Percentiles rank a stretch among this genome's conserved stretches.
Conservation (phyloP, 768 basidiomycete species). For the Lepiota venenata region DNA sequence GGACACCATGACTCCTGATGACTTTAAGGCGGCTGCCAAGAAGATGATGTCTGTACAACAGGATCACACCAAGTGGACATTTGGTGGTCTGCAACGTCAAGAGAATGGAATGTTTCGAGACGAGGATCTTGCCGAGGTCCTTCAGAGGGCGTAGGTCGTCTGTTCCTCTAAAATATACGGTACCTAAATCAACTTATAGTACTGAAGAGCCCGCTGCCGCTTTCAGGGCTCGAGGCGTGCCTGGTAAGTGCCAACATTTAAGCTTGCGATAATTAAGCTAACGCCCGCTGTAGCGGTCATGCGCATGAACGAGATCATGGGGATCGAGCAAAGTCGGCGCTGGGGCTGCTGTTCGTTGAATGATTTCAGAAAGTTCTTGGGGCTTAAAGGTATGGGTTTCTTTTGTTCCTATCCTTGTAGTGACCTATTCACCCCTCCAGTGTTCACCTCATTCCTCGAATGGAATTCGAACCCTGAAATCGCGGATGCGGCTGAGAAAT, state of each 20-base stretch:
- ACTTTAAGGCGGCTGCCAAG: conserved; percentile 48
- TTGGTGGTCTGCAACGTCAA: conserved; percentile 58
- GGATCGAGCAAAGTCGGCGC: conserved; percentile 67
- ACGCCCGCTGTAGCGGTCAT: conserved; percentile 41
- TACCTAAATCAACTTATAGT: conserved; percentile 28
- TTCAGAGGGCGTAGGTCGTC: conserved; percentile 62
- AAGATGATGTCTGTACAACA: conserved; percentile 38
- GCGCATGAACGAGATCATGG: conserved; percentile 81
- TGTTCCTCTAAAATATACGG: neutral
- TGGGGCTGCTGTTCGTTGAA: conserved; percentile 87
- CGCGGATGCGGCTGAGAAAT: conserved; percentile 66
- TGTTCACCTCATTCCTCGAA: conserved; percentile 67
- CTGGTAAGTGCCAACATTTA: conserved; percentile 28
- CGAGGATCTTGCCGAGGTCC: conserved; percentile 59
- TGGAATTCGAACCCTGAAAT: conserved; percentile 79
- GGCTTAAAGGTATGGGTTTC: conserved; percentile 58
- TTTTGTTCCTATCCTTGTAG: neutral
- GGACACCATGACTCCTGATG: conserved; percentile 40
- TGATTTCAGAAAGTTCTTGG: conserved; percentile 80
- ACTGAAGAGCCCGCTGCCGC: conserved; percentile 69
- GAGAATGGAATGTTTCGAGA: conserved; percentile 62
- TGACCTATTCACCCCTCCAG: conserved; percentile 29
- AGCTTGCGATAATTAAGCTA: neutral
- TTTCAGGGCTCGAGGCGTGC: conserved; percentile 77
- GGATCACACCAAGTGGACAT: conserved; percentile 60